These are phyloP conservation scores for Ammopiptanthus mongolicus DNA, from an alignment of 306 rosid genomes.

Conservation along the genomic window DNA sequence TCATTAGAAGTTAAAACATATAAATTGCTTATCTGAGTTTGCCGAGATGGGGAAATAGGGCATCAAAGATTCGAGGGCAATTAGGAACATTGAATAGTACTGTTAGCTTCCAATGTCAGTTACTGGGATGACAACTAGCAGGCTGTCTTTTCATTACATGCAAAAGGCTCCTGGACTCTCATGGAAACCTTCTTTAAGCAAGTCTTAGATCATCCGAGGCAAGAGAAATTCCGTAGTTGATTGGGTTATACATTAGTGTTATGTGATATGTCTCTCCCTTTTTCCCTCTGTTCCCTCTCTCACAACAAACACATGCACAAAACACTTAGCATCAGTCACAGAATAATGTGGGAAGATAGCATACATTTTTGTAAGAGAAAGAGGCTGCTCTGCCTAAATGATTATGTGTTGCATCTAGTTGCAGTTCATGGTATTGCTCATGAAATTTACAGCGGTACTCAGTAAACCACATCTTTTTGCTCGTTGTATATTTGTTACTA, in stretches of 20 bases:
- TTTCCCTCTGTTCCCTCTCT: slow-evolving; percentile 7
- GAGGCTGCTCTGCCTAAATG: neutral
- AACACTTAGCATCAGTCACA: neutral
- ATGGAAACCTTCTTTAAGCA: neutral
- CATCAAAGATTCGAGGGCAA: slow-evolving; percentile 8
- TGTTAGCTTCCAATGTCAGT: neutral
- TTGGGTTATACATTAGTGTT: neutral
- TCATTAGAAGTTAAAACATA: neutral
- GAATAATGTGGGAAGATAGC: neutral
- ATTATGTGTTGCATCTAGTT: neutral
- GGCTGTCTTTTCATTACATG: neutral
- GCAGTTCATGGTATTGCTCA: neutral
- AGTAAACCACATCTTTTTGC: slow-evolving; percentile 10
- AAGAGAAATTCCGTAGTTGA: neutral
- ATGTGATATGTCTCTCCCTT: neutral
- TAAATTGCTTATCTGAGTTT: neutral
- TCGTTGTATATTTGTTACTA: neutral
- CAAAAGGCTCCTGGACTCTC: neutral
- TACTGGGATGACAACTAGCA: neutral
- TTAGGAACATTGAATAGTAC: neutral
- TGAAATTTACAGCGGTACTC: neutral
- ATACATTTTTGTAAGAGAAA: neutral
- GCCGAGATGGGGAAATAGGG: neutral
- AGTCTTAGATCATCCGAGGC: neutral
- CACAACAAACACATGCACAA: neutral